Base-by-base conservation (phyloP, 1,284 basidiomycete genomes). In the Meira miltonrushii region DNA sequence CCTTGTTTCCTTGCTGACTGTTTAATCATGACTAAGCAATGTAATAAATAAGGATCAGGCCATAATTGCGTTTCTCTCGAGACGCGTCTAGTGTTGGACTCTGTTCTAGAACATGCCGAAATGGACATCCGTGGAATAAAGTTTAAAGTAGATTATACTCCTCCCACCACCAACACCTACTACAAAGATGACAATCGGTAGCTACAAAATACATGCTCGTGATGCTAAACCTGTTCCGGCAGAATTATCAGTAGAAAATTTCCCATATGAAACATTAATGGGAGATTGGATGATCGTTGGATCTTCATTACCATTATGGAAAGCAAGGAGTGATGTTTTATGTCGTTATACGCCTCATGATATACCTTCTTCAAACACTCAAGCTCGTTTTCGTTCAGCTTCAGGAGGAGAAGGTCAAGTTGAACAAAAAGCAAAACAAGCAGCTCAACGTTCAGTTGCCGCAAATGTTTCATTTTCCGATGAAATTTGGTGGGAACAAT, bases 251-350 rank as follows among this genome's bases (percentile, higher is more conserved):
- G 68, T 70, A 23, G 71, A 67, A 7, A 57, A 61, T 13, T 75
- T 74, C 19, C 71, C 73, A 2, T 79, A 82, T 54, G 78, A 82
- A 40, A 72, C 72, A 62, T 80, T 83, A 64, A 81, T 82, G 79
- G 81, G 82, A 13, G 79, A 75, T 49, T 83, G 82, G 82, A 70
- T 79, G 39, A 81, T 83, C 17, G 79, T 78, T 3, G 81, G 81
- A 74, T 81, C 80, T 23, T 82, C 82, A 1, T 65, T 83, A 41
- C 80, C 82, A 0, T 80, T 83, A 63, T 83, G 82, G 82, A 82
- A 81, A 78, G 70, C 75, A 44, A 79, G 79, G 60, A 79, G 79
- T 75, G 81, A 83, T 62, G 82, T 83, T n/a, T 74, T 77, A 17
- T 82, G 83, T 67, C 80, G 79, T 10, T 83, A 83, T 63, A 71